Conservation (phyloP, 2,329 filamentous ascomycete genomes). For the Scytalidium sp. region DNA sequence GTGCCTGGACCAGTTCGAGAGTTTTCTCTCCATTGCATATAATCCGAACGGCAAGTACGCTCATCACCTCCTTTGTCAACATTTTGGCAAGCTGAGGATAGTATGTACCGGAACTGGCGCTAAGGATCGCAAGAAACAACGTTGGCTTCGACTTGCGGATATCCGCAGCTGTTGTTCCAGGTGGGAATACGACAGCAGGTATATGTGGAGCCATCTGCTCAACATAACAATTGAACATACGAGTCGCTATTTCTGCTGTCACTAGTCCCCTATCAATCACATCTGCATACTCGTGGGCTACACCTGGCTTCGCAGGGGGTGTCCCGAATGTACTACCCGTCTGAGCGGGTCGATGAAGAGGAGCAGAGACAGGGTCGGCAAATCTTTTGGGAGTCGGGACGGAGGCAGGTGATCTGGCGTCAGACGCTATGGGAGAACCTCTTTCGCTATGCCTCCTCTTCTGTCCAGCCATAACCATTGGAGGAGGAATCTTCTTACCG, state of each 20-base stretch:
- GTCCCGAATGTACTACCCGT: neutral
- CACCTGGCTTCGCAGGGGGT: conserved; percentile 6
- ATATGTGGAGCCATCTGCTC: conserved; percentile 58
- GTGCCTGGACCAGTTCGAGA: conserved; percentile 47
- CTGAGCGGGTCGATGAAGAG: neutral
- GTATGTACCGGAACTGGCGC: conserved; percentile 56
- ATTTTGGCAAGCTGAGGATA: conserved; percentile 38
- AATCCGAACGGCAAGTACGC: conserved; percentile 43
- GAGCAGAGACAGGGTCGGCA: conserved; percentile 2
- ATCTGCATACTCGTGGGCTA: conserved; percentile 31
- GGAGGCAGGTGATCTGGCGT: conserved; percentile 4
- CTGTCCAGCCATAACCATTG: conserved; percentile 29
- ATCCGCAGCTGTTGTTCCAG: conserved; percentile 49
- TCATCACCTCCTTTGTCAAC: conserved; percentile 46
- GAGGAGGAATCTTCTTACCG: conserved; percentile 20
- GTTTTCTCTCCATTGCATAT: conserved; percentile 48
- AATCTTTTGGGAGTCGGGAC: conserved; percentile 1
- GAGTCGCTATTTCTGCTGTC: conserved; percentile 49
- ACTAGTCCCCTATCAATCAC: conserved; percentile 58
- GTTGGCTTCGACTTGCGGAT: conserved; percentile 58
- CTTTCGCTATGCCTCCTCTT: conserved; percentile 29
- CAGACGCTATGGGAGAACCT: conserved; percentile 8
- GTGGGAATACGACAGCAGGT: conserved; percentile 59
- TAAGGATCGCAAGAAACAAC: conserved; percentile 68
- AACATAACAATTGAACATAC: conserved; percentile 57